A percentile compares a stretch with the other conserved stretches of the same genome.
phyloP scores from a whole-genome alignment of 2,329 filamentous ascomycete genomes.

The Stachybotrys chartarum region DNA sequence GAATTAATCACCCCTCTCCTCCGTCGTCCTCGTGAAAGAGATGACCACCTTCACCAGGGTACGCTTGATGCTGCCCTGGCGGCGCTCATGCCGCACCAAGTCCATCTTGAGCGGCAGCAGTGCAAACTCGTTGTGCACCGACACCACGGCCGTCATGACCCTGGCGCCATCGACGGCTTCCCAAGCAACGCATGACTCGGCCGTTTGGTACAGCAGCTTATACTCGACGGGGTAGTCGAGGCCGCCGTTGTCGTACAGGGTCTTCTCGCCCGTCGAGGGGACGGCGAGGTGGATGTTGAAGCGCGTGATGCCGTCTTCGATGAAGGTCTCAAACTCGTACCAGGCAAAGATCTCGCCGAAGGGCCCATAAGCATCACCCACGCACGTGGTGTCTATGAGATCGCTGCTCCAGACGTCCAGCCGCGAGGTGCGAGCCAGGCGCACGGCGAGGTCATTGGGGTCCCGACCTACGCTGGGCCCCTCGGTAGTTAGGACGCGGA shows the following conservation, averaged over 20 bases:
- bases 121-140: neutral
- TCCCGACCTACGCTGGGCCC: slow-evolving; percentile 10
- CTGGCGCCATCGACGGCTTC: neutral
- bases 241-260: slow-evolving; percentile 16
- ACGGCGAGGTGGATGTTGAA: slow-evolving; percentile 20
- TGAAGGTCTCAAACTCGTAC: slow-evolving; percentile 18
- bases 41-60: slow-evolving; percentile 1
- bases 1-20: slow-evolving; percentile 2
- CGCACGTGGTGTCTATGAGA: neutral
- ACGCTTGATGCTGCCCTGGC: slow-evolving; percentile 1
- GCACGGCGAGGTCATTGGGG: slow-evolving; percentile 12
- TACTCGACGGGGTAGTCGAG: slow-evolving; percentile 20
- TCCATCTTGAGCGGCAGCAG: slow-evolving; percentile 4
- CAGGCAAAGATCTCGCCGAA: slow-evolving; percentile 18
- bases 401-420: slow-evolving; percentile 4
- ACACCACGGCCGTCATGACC: slow-evolving; percentile 3
- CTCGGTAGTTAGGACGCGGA: slow-evolving; percentile 14
- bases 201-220: slow-evolving; percentile 16
- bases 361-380: slow-evolving; percentile 13
- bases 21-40: slow-evolving; percentile 1
- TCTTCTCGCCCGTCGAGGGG: slow-evolving; percentile 12
- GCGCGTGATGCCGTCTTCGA: slow-evolving; percentile 20
- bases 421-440: slow-evolving; percentile 9
- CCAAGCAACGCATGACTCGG: slow-evolving; percentile 14
- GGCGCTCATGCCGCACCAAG: slow-evolving; percentile 4